Evolutionary conservation across 768 basidiomycete genomes (phyloP).

Genomic region (Lentinus brumalis): DNA sequence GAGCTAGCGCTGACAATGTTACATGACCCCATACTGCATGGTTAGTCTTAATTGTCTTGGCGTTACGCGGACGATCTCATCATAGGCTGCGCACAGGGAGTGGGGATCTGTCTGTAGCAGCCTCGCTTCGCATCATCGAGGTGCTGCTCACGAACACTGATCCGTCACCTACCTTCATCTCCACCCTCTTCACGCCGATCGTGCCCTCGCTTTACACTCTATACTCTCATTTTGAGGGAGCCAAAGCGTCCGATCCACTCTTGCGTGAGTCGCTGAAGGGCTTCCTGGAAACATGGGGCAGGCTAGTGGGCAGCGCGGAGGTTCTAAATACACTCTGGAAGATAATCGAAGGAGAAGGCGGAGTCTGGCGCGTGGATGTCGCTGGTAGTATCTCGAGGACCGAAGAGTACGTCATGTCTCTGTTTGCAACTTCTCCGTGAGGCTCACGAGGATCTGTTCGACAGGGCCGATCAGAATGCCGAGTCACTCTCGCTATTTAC

Average conservation of each 20-base stretch:
- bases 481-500: slow-evolving; percentile 48
- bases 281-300: slow-evolving; percentile 75
- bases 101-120: slow-evolving; percentile 33
- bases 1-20: slow-evolving; percentile 48
- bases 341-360: slow-evolving; percentile 52
- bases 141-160: slow-evolving; percentile 73
- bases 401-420: slow-evolving; percentile 42
- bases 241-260: slow-evolving; percentile 64
- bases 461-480: slow-evolving; percentile 21
- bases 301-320: slow-evolving; percentile 55
- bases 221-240: slow-evolving; percentile 50
- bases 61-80: background rate
- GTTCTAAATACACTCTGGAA: slow-evolving; percentile 60
- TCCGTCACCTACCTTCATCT: slow-evolving; percentile 71
- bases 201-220: slow-evolving; percentile 68
- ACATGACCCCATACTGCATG: slow-evolving; percentile 36
- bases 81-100: background rate
- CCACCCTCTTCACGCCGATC: slow-evolving; percentile 67
- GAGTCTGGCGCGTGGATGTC: slow-evolving; percentile 57
- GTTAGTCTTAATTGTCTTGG: background rate
- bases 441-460: background rate
- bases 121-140: slow-evolving; percentile 52
- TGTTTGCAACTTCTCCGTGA: background rate
- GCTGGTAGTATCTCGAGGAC: slow-evolving; percentile 51
- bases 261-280: slow-evolving; percentile 60